Conservation (phyloP, 2,329 filamentous ascomycete species). For the Aciculosporium take region DNA sequence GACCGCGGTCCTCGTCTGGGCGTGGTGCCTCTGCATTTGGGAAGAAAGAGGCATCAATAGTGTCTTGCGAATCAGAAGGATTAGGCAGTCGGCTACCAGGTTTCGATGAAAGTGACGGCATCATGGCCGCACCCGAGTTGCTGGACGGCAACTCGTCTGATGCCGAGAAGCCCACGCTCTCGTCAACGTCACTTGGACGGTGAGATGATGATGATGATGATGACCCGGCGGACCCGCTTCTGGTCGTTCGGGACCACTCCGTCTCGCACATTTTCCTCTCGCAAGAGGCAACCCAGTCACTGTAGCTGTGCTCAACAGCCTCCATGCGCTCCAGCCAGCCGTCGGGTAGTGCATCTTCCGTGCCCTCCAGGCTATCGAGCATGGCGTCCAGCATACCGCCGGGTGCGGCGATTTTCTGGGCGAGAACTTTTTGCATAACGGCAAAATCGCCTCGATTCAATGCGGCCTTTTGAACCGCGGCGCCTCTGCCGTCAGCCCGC, state of each 20-base stretch:
- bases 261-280: conserved; percentile 59
- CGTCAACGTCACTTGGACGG: not conserved
- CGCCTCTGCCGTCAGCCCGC: conserved; percentile 7
- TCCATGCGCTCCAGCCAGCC: conserved; percentile 82
- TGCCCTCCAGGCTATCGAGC: conserved; percentile 74
- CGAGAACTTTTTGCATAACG: conserved; percentile 49
- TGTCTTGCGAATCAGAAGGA: not conserved
- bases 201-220: not conserved
- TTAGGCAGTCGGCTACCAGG: not conserved
- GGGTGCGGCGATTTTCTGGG: conserved; percentile 52
- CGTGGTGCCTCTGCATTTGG: not conserved
- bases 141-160: not conserved
- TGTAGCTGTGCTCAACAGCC: conserved; percentile 59
- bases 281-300: conserved; percentile 65
- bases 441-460: conserved; percentile 34
- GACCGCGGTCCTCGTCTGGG: not conserved
- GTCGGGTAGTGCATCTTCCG: conserved; percentile 71
- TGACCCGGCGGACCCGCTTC: not conserved
- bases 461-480: conserved; percentile 10
- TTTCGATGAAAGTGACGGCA: not conserved
- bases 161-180: not conserved
- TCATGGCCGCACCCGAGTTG: not conserved
- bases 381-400: conserved; percentile 69
- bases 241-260: conserved; percentile 28
- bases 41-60: not conserved